Evolutionary conservation across 2,329 filamentous ascomycete genomes (phyloP), one percentile per base, ranked within the genome.

Genomic region (Calonectria honghensis): DNA sequence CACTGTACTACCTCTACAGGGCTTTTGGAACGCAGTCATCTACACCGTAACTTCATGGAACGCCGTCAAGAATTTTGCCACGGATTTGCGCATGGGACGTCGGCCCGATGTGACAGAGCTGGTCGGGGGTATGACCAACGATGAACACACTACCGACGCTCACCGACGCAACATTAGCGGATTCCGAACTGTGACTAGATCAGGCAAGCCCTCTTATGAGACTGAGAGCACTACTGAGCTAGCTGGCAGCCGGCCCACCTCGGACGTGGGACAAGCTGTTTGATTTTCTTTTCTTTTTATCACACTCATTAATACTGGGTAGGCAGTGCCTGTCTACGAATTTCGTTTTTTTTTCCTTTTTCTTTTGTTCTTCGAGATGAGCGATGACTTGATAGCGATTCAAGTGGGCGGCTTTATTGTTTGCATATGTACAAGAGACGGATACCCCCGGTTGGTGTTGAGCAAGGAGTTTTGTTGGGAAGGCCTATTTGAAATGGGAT

Each of bases 11-110:
- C 95, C 95, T 0, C 88, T 96, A 0, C 95, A 97, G 82, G 95
- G 95, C 0, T 94, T 96, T 80, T 97, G 95, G 94, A 97, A 97
- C 82, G 91, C 93, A 24, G 84, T 94, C 73, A 95, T 97, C 78
- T 97, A 97, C 84, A 85, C 92, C 20, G 89, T 91, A 14, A 95
- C 94, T 1, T 95, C 93, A 7, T 91, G 92, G 88, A 85, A 90
- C 65, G 93, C 93, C 0, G 93, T 92, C 81, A 89, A 89, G 81
- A 84, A 85, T 39, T 83, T 91, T 35, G 84, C 83, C 68, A 79
- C 80, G 13, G 86, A 88, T 61, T 72, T 88, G n/a, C 74, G 78
- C 61, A 72, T 77, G 67, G 79, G 79, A 16, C 81, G 77, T 48
- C 76, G 81, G 29, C 79, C 82, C 32, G 76, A 80, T 45, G 83